Base-by-base conservation (phyloP, 345 rosid species). In the Eucalyptus dawsonii region DNA sequence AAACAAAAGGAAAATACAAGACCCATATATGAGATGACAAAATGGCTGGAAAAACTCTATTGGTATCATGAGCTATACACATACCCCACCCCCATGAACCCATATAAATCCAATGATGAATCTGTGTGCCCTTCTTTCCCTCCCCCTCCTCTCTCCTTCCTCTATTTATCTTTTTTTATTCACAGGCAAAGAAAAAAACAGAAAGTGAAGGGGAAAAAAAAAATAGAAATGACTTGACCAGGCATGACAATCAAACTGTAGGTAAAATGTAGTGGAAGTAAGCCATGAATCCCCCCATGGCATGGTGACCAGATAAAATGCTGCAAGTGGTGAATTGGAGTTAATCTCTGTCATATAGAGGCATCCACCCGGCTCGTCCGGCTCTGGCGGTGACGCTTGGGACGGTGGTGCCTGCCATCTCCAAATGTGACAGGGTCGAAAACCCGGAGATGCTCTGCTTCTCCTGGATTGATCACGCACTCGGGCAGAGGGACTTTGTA, bases 341-440 rank as follows among this genome's bases (percentile, higher is more conserved):
- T 53, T 6, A 2, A 6, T 76, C 22, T 69, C 37, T 88, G 11
- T 88, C 89, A 88, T 86, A 88, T 16, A 16, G 58, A 87, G 27
- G 88, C 90, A 0, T n/a, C 54, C 5, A 51, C 42, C 80, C 51
- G 80, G 90, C 92, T 90, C 9, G 92, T 17, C 50, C 93, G 91
- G 92, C 93, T 90, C 88, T 91, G 88, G 89, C 56, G 93, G 92
- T 90, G 95, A 90, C 90, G 95, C 89, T 93, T 95, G 67, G 94
- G 93, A 3, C 87, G 94, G 80, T 89, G 94, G 91, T 92, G 94
- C 4, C 92, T 93, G 58, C 93, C 90, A 3, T 94, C 93, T 0
- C 99, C 99, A 9, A 98, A 98, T 5, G 97, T 98, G 16, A 98
- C 96, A 0, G 98, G 99, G 91, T 98, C 99, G 3, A 93, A 96